A percentile compares a stretch with the other conserved stretches of the same genome.
phyloP scores from a whole-genome alignment of 345 rosid genomes.

The Eucalyptus cloeziana region DNA sequence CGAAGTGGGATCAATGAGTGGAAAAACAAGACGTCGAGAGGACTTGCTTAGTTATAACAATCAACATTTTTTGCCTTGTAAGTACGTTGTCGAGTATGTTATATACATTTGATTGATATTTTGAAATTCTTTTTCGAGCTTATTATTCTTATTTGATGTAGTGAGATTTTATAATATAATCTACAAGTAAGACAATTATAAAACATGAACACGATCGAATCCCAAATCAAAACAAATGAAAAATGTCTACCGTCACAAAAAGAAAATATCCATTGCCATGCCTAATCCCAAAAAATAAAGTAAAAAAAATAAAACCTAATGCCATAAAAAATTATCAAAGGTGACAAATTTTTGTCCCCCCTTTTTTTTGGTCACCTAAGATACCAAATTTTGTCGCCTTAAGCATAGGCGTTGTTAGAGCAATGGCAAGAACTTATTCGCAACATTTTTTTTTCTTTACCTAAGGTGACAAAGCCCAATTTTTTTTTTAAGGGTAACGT shows the following conservation, averaged over 20 bases:
- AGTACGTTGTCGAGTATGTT: background rate
- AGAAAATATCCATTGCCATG: background rate
- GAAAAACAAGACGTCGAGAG: background rate
- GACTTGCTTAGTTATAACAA: background rate
- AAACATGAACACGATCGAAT: background rate
- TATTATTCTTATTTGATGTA: background rate
- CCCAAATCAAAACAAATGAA: background rate
- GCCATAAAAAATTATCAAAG: background rate
- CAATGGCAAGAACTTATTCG: background rate
- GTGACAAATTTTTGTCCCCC: background rate
- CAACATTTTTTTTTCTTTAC: background rate
- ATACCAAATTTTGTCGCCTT: background rate
- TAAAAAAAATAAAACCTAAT: background rate
- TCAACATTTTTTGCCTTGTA: background rate
- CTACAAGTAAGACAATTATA: background rate
- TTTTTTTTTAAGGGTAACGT: background rate
- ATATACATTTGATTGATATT: too few species aligned
- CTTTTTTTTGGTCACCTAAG: background rate
- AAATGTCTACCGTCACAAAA: background rate
- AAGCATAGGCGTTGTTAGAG: background rate
- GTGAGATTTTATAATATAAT: background rate
- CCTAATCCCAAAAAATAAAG: background rate
- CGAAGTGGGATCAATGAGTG: background rate
- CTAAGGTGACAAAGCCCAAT: background rate
- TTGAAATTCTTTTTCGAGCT: background rate